A percentile compares a stretch with the other conserved stretches of the same genome.
These are phyloP conservation scores for Sanghuangporus weigelae DNA, from an alignment of 1,284 basidiomycete species.

Conservation along the genomic window DNA sequence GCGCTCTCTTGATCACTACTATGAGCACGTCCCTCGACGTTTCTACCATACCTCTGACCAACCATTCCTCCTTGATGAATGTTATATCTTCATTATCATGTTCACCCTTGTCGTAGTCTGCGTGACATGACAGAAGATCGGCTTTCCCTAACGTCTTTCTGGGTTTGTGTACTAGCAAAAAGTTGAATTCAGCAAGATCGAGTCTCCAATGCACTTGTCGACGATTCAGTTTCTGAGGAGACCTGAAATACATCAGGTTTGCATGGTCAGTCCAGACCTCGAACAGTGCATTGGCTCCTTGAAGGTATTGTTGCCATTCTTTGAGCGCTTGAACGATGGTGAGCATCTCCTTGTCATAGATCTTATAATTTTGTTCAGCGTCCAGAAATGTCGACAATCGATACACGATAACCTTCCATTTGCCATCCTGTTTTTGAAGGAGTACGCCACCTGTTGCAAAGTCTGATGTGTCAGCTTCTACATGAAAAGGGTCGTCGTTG, in stretches of 20 bases:
- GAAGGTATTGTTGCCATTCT: slow-evolving; percentile 4
- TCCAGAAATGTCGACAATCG: slow-evolving; percentile 23
- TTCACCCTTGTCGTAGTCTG: background rate
- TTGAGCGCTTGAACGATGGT: slow-evolving; percentile 23
- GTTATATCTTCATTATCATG: background rate
- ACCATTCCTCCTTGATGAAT: background rate
- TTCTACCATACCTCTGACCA: background rate
- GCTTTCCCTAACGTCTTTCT: background rate
- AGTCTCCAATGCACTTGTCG: slow-evolving; percentile 36
- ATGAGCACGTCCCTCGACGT: too few relatives aligned
- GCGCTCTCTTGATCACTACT: too few relatives aligned
- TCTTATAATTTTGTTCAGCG: slow-evolving; percentile 32
- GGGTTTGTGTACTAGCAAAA: background rate
- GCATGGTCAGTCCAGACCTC: background rate
- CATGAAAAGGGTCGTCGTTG: background rate
- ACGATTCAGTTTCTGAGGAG: background rate
- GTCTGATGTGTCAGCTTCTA: background rate
- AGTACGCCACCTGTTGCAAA: too few relatives aligned
- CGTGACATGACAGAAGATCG: background rate
- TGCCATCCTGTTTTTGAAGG: background rate
- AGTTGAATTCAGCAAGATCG: background rate
- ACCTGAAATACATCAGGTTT: background rate
- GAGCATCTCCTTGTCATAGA: slow-evolving; percentile 35
- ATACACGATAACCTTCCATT: slow-evolving; percentile 18
- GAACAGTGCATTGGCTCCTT: background rate